Base-by-base conservation (phyloP, 2,329 filamentous ascomycete species). In the Lomentospora prolificans region DNA sequence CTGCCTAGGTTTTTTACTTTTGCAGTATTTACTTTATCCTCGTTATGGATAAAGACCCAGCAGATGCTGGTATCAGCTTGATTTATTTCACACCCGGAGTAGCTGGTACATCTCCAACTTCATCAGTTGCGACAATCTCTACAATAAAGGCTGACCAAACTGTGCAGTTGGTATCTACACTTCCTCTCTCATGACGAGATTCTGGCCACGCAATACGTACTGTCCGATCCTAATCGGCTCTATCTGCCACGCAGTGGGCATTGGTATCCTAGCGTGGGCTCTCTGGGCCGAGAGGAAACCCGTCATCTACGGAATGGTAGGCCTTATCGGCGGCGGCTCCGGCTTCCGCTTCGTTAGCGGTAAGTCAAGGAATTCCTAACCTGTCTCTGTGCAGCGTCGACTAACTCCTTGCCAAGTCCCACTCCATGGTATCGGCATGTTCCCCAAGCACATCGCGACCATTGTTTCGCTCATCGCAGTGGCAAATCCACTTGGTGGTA, bases 11-110 rank as follows among this genome's bases (percentile, higher is more conserved):
- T 1, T 79, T 87, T 60, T 88, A 87, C 65, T 88, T 87, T 61
- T 80, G 85, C 60, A 81, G 80, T 14, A 75, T 87, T 17, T 88
- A 86, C 66, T 87, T 87, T 64, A 79, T 80, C 2, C 68, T 85
- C 14, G 83, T 86, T 0, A 70, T 81, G 7, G 75, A 72, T 4
- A 79, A 79, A 58, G 65, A 60, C 60, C 72, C 69, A 27, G 76
- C 75, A 24, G 63, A 78, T 51, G 75, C 82, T 1, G 82, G 82
- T 3, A 62, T 76, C 0, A 76, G 83, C 57, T 70, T 88, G 9
- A 67, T 87, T 1, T 86, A 78, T 64, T 87, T 84, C 61, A 75
- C 82, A 1, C 84, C 84, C 0, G 84, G 85, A 0, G 68, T 87
- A 7, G 82, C 10, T 17, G 74, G 53, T 50, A 50, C 17, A 41